Base-by-base conservation (phyloP, 257 asterid genomes). In the Orobanche coerulescens region DNA sequence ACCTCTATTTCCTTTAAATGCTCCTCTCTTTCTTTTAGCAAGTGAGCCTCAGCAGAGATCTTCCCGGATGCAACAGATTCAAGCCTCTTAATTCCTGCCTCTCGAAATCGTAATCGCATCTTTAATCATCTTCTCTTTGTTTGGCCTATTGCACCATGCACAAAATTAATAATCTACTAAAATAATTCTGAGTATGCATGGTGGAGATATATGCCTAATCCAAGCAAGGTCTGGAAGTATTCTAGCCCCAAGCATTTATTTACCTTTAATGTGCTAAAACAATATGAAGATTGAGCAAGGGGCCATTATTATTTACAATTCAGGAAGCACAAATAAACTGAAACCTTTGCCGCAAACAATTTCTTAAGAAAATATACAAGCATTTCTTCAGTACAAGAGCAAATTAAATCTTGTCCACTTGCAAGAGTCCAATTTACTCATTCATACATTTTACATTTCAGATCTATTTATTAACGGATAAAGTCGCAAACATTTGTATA, bases 111-210 rank as follows among this genome's bases (percentile, higher is more conserved):
- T 66, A 92, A 69, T 39, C 85, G 79, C 98, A 92, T 86, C 76
- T 84, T 92, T 70, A 88, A 71, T 92, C 98, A 75, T 81, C 98
- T 76, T 86, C 96, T 76, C 98, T 84, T 73, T 92, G 95, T 82
- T 88, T 92, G 51, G 89, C 85, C 98, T 92, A 80, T 63, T 63
- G 62, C 61, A 66, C 33, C 56, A 49, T 3, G 56, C 30, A 49
- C 56, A 49, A 16, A 49, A 22, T 49, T 16, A 49, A n/a, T n/a
- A n/a, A n/a, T n/a, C n/a, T n/a, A n/a, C n/a, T n/a, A n/a, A n/a
- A n/a, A n/a, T n/a, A n/a, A n/a, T n/a, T n/a, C n/a, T n/a, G n/a
- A n/a, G n/a, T n/a, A n/a, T n/a, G n/a, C n/a, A n/a, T n/a, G n/a
- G n/a, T n/a, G n/a, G n/a, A n/a, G n/a, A n/a, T n/a, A n/a, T n/a